phyloP scores from a whole-genome alignment of 305 asterid genomes.

The Stenogyne calaminthoides region DNA sequence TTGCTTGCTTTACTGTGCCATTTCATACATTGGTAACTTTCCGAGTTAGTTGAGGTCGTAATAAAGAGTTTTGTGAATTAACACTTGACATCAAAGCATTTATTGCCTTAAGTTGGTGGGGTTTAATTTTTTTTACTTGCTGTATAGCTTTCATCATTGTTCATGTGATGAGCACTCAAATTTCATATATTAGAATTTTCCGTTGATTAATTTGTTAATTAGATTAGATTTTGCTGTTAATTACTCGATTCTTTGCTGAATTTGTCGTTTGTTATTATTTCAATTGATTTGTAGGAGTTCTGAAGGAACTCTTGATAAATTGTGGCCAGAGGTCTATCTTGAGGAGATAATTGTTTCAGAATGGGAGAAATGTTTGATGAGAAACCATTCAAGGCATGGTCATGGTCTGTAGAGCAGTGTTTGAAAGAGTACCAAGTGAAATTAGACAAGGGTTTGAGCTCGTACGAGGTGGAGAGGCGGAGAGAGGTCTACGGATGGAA shows the following conservation, averaged over 20 bases:
- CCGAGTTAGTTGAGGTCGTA: slow-evolving; percentile 32
- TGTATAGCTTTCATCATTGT: background rate
- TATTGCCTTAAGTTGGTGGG: slow-evolving; percentile 30
- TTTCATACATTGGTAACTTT: background rate
- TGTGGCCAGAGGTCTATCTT: slow-evolving; percentile 7
- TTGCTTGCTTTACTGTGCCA: slow-evolving; percentile 8
- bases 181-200: background rate
- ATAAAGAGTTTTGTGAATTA: slow-evolving; percentile 21
- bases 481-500: slow-evolving; percentile 70
- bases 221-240: background rate
- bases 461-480: slow-evolving; percentile 63
- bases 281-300: slow-evolving; percentile 27
- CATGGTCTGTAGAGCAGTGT: slow-evolving; percentile 76
- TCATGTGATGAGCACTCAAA: background rate
- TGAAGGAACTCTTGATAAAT: slow-evolving; percentile 23
- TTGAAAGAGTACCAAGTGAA: slow-evolving; percentile 71
- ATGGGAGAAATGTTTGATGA: slow-evolving; percentile 47
- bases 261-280: background rate
- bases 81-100: slow-evolving; percentile 11
- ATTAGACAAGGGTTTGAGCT: slow-evolving; percentile 69
- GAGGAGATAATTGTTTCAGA: background rate
- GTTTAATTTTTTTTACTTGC: background rate
- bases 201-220: background rate
- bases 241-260: slow-evolving; percentile 19
- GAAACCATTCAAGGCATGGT: slow-evolving; percentile 74